Evolutionary conservation across 768 basidiomycete species (phyloP).

Genomic region (Tylopilus plumbeoviolaceoides): DNA sequence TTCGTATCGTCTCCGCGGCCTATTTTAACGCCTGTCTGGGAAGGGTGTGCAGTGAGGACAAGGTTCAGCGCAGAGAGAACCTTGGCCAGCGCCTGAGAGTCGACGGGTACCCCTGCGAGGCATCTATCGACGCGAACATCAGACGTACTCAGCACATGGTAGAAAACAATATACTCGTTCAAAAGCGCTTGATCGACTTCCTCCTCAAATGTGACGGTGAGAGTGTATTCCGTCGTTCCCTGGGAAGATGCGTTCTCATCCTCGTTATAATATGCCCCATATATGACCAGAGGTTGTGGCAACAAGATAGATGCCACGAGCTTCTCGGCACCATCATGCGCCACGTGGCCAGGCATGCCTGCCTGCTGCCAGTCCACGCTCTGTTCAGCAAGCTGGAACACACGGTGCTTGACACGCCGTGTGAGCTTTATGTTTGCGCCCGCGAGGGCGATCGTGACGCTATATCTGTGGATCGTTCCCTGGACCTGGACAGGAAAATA

Average conservation of each 20-base stretch:
- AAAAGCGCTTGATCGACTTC: constrained; percentile 30
- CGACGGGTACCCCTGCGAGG: constrained; percentile 50
- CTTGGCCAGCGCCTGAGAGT: constrained; percentile 52
- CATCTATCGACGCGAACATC: constrained; percentile 38
- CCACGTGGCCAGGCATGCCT: constrained; percentile 35
- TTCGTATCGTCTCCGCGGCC: constrained; percentile 40
- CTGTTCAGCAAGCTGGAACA: constrained; percentile 44
- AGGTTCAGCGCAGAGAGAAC: constrained; percentile 47
- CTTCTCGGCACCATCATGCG: constrained; percentile 43
- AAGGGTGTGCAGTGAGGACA: constrained; percentile 40
- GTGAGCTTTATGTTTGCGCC: constrained; percentile 13
- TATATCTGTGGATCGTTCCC: constrained; percentile 40
- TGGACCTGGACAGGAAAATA: constrained; percentile 43
- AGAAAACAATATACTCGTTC: background rate
- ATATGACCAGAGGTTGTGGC: constrained; percentile 39
- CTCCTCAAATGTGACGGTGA: constrained; percentile 38
- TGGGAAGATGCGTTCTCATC: constrained; percentile 27
- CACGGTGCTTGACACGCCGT: constrained; percentile 37
- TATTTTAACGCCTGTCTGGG: constrained; percentile 39
- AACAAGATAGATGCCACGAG: constrained; percentile 38
- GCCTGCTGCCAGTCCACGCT: constrained; percentile 35
- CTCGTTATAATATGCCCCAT: constrained; percentile 36
- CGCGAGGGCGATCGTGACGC: constrained; percentile 26
- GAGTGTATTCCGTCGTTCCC: constrained; percentile 32
- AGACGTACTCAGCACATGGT: constrained; percentile 26